These are phyloP conservation scores for Amanita rubescens DNA, from an alignment of 768 basidiomycete species.

Conservation along the genomic window DNA sequence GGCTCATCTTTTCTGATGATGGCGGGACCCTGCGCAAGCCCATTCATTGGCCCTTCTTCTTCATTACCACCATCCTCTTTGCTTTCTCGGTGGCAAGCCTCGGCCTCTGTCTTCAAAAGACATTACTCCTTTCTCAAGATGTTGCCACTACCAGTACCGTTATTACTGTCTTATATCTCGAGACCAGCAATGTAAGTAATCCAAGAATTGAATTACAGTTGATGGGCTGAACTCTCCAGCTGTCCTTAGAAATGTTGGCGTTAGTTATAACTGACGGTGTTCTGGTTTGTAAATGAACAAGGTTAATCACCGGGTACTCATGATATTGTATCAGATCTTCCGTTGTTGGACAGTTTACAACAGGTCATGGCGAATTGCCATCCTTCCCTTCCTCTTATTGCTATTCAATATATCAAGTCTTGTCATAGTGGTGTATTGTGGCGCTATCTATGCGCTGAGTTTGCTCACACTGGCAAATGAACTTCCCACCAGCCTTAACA, in stretches of 20 bases:
- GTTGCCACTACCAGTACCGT: no score
- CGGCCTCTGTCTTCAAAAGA: background rate
- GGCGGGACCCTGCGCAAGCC: background rate
- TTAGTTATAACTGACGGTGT: background rate
- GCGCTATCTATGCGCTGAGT: background rate
- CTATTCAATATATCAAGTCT: background rate
- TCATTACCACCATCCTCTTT: background rate
- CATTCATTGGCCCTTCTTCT: background rate
- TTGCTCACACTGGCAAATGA: no score
- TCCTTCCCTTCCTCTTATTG: background rate
- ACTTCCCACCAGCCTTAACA: no score
- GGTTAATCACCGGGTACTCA: no score
- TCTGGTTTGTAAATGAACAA: background rate
- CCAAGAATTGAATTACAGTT: background rate
- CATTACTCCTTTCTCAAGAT: background rate
- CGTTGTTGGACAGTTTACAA: slow-evolving; percentile 3
- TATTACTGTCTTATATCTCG: background rate
- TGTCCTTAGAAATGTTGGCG: background rate
- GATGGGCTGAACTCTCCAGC: background rate
- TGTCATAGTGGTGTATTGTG: background rate
- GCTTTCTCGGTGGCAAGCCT: background rate
- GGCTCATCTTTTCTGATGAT: background rate
- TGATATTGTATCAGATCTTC: background rate
- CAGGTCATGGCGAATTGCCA: background rate
- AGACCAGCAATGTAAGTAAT: background rate